These are phyloP conservation scores for Morella rubra DNA, from an alignment of 306 rosid genomes.

Conservation along the genomic window DNA sequence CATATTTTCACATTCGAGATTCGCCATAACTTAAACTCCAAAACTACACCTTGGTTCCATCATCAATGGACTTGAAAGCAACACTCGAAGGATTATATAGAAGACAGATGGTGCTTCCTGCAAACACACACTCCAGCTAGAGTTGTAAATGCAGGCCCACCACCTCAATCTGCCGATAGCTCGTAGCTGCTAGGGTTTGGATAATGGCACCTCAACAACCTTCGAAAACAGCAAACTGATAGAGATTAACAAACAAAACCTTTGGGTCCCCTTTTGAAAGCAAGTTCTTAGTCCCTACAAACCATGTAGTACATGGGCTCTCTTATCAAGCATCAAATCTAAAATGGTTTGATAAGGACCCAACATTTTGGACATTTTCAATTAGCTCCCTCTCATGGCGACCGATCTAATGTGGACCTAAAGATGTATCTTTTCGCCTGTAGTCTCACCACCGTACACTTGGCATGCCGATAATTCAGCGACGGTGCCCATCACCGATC, in stretches of 20 bases:
- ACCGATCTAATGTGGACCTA: conserved; percentile 17
- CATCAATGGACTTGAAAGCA: background rate
- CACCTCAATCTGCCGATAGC: no score
- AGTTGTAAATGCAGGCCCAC: background rate
- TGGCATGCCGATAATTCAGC: background rate
- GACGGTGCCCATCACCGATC: background rate
- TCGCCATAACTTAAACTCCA: no score
- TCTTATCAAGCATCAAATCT: background rate
- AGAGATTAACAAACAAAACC: background rate
- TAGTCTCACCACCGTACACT: background rate
- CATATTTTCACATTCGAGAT: no score
- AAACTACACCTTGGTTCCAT: no score
- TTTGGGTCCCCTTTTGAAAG: conserved; percentile 1
- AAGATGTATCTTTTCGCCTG: background rate
- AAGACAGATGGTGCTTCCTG: background rate
- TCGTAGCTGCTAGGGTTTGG: background rate
- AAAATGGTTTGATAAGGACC: conserved; percentile 2
- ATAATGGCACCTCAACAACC: background rate
- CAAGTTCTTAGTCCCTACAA: background rate
- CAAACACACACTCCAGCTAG: background rate
- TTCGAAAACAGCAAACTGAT: background rate
- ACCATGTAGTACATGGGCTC: background rate
- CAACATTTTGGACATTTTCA: conserved; percentile 8
- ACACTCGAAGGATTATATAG: background rate
- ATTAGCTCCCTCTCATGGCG: conserved; percentile 28